Conservation (phyloP, 257 asterid genomes). For the Phtheirospermum japonicum region DNA sequence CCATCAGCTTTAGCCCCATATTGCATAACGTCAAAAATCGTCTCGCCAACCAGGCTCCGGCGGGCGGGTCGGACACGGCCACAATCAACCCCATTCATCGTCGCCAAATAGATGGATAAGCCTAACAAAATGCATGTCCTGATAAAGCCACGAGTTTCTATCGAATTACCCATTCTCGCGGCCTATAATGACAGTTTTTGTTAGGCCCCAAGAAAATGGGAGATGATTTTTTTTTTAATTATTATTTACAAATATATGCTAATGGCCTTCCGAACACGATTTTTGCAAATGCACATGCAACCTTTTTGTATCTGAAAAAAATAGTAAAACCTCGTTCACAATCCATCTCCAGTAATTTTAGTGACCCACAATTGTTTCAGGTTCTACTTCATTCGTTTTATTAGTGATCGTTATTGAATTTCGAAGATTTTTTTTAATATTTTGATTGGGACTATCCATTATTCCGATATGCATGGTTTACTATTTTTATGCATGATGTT, state of each 20-base stretch:
- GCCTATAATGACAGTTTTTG: slow-evolving; percentile 4
- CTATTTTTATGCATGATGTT: slow-evolving; percentile 1
- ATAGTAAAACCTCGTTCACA: no score
- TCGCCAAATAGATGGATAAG: slow-evolving; percentile 28
- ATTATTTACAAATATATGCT: not conserved
- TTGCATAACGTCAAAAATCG: slow-evolving; percentile 44
- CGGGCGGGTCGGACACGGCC: slow-evolving; percentile 24
- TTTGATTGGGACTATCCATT: not conserved
- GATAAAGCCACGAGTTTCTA: slow-evolving; percentile 4
- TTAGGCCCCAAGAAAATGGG: not conserved
- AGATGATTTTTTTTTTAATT: not conserved
- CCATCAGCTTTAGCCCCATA: slow-evolving; percentile 53
- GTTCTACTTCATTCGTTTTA: slow-evolving; percentile 8
- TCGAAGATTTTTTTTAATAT: not conserved
- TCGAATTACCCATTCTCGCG: slow-evolving; percentile 13
- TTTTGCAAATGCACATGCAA: not conserved
- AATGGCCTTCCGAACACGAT: no score
- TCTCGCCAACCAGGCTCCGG: slow-evolving; percentile 34
- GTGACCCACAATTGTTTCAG: slow-evolving; percentile 1
- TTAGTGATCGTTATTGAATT: not conserved
- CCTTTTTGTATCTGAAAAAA: not conserved
- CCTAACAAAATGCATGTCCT: slow-evolving; percentile 14
- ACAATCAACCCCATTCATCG: slow-evolving; percentile 22
- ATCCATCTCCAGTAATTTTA: no score
- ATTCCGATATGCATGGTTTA: not conserved